Percentiles rank a stretch among this genome's conserved stretches.
Evolutionary conservation across 257 asterid species (phyloP).

Genomic region (Solanum virginianum): DNA sequence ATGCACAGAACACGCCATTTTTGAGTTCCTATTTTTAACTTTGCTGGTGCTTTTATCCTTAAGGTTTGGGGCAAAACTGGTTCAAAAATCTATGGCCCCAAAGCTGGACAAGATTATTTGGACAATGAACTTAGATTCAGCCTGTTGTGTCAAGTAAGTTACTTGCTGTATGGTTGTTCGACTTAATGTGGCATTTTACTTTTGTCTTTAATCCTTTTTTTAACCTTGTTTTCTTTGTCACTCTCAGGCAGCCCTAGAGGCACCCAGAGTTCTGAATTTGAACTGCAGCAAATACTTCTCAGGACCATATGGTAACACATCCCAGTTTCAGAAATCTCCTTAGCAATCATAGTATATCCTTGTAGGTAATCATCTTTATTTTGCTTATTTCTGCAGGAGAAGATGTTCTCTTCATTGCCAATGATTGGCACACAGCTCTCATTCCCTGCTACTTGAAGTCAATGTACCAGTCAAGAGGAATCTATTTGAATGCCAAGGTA

Average conservation of each 20-base stretch:
- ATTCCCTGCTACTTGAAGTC: constrained; percentile 88
- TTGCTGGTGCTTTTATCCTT: not conserved
- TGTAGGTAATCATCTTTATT: not conserved
- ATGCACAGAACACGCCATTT: not conserved
- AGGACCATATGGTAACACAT: constrained; percentile 69
- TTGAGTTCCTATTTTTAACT: not conserved
- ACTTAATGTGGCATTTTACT: not conserved
- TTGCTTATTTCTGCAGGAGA: constrained; percentile 40
- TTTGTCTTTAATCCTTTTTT: not conserved
- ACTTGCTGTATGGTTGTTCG: not conserved
- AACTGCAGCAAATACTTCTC: constrained; percentile 55
- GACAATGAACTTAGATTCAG: constrained; percentile 84
- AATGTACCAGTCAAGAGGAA: constrained; percentile 75
- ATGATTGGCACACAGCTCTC: constrained; percentile 93
- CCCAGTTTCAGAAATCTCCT: not conserved
- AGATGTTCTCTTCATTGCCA: constrained; percentile 80
- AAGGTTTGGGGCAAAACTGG: constrained; percentile 87
- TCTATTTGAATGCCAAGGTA: constrained; percentile 69
- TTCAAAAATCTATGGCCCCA: constrained; percentile 82
- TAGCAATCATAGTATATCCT: not conserved
- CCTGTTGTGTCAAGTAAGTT: constrained; percentile 68
- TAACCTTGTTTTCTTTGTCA: constrained; percentile 1
- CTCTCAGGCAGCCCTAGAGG: constrained; percentile 89
- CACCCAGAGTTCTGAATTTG: constrained; percentile 62
- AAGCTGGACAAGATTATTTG: constrained; percentile 65